phyloP scores from a whole-genome alignment of 108 stramenopile genomes.

The Skeletonema grethae region DNA sequence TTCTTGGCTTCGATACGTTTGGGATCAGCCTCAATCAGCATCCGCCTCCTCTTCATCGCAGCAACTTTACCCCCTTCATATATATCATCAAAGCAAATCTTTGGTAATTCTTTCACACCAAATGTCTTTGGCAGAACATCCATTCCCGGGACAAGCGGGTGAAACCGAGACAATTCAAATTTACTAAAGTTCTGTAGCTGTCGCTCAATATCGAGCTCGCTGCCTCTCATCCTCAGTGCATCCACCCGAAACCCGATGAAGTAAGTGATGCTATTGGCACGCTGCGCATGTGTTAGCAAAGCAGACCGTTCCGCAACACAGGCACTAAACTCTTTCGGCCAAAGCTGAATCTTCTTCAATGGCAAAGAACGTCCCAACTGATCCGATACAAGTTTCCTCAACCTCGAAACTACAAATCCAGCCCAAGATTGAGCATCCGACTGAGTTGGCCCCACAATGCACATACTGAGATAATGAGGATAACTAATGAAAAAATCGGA shows the following conservation, averaged over 20 bases:
- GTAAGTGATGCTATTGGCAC: constrained; percentile 79
- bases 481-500: constrained; percentile 97
- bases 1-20: constrained; percentile 69
- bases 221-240: constrained; percentile 80
- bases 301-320: constrained; percentile 80
- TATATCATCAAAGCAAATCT: constrained; percentile 72
- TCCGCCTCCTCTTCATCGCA: constrained; percentile 85
- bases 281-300: constrained; percentile 74
- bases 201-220: constrained; percentile 80
- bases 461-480: constrained; percentile 91
- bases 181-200: constrained; percentile 85
- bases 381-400: constrained; percentile 87
- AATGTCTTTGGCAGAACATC: constrained; percentile 80
- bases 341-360: constrained; percentile 82
- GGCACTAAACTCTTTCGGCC: constrained; percentile 88
- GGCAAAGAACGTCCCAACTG: constrained; percentile 80
- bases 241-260: constrained; percentile 86
- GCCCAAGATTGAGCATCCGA: constrained; percentile 90
- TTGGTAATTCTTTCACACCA: constrained; percentile 75
- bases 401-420: constrained; percentile 91
- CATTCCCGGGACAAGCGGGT: constrained; percentile 77
- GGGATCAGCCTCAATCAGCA: constrained; percentile 75
- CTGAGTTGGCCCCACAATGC: constrained; percentile 90
- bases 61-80: constrained; percentile 84
- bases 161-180: constrained; percentile 77